A percentile compares a stretch with the other conserved stretches of the same genome.
Conservation (phyloP, 2,329 filamentous ascomycete genomes). For the Dissoconium aciculare region DNA sequence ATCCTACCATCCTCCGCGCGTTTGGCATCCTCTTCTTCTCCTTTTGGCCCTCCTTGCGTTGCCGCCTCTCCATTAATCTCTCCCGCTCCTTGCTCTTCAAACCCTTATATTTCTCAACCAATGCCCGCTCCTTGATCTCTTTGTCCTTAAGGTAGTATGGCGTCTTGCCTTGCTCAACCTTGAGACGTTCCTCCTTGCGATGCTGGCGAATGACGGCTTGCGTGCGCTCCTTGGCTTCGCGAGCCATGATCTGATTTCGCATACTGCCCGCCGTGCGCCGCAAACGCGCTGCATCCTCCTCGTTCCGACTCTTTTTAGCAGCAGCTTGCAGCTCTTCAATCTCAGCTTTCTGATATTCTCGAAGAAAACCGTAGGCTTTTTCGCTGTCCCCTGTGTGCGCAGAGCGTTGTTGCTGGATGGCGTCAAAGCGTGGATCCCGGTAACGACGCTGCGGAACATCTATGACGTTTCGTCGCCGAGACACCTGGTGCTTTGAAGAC, state of each 20-base stretch:
- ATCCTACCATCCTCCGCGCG: slow-evolving; percentile 22
- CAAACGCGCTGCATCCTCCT: slow-evolving; percentile 50
- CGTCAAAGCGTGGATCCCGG: slow-evolving; percentile 83
- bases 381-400: slow-evolving; percentile 34
- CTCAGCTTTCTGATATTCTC: slow-evolving; percentile 74
- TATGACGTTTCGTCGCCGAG: slow-evolving; percentile 62
- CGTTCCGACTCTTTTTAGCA: slow-evolving; percentile 52
- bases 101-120: slow-evolving; percentile 63
- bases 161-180: slow-evolving; percentile 74
- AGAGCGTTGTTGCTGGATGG: slow-evolving; percentile 38
- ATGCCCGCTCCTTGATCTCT: slow-evolving; percentile 74
- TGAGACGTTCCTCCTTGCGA: slow-evolving; percentile 66
- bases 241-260: slow-evolving; percentile 61
- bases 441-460: slow-evolving; percentile 40
- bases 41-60: slow-evolving; percentile 77
- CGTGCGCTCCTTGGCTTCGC: slow-evolving; percentile 53
- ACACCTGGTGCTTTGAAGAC: slow-evolving; percentile 70
- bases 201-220: slow-evolving; percentile 58
- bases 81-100: slow-evolving; percentile 80
- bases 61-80: slow-evolving; percentile 66
- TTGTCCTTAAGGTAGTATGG: slow-evolving; percentile 85
- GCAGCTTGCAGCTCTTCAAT: slow-evolving; percentile 57
- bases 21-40: slow-evolving; percentile 53
- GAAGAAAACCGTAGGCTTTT: slow-evolving; percentile 73
- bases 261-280: slow-evolving; percentile 62